phyloP scores from a whole-genome alignment of 2,329 filamentous ascomycete species.

The Tolypocladium paradoxum region DNA sequence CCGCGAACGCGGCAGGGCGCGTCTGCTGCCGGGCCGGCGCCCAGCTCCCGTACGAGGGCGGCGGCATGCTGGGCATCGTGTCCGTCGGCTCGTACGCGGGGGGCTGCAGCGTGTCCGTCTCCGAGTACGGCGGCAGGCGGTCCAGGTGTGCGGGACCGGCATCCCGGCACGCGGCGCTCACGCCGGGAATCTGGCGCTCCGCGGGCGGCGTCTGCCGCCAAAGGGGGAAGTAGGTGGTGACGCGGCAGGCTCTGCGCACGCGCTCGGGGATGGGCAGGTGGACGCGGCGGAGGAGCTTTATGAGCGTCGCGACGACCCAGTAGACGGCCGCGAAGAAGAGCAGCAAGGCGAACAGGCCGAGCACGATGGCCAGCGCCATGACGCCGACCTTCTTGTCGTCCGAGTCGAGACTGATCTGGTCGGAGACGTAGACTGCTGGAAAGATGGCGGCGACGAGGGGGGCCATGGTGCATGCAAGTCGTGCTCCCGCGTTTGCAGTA shows the following conservation, averaged over 20 bases:
- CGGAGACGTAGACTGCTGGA: too few relatives aligned
- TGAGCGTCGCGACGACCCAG: background rate
- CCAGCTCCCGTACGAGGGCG: constrained; percentile 1
- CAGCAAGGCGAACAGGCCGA: background rate
- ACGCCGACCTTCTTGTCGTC: background rate
- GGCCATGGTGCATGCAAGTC: background rate
- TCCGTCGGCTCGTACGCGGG: background rate
- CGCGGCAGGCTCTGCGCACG: background rate
- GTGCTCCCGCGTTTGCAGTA: background rate
- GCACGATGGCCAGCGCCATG: background rate
- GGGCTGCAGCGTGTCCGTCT: too few relatives aligned
- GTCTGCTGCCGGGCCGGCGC: background rate
- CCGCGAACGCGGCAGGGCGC: background rate
- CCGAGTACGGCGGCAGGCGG: background rate
- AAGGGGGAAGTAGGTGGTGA: background rate
- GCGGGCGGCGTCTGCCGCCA: too few relatives aligned
- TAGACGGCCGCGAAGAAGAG: background rate
- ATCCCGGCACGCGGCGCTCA: background rate
- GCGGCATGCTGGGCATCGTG: background rate
- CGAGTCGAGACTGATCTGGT: too few relatives aligned
- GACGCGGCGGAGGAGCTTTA: background rate
- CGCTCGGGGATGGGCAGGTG: background rate
- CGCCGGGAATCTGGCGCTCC: background rate
- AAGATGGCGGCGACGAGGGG: background rate
- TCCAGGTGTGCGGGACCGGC: background rate